Evolutionary conservation across 257 asterid genomes (phyloP), one percentile per base, ranked within the genome.

Genomic region (Craterostigma plantagineum): DNA sequence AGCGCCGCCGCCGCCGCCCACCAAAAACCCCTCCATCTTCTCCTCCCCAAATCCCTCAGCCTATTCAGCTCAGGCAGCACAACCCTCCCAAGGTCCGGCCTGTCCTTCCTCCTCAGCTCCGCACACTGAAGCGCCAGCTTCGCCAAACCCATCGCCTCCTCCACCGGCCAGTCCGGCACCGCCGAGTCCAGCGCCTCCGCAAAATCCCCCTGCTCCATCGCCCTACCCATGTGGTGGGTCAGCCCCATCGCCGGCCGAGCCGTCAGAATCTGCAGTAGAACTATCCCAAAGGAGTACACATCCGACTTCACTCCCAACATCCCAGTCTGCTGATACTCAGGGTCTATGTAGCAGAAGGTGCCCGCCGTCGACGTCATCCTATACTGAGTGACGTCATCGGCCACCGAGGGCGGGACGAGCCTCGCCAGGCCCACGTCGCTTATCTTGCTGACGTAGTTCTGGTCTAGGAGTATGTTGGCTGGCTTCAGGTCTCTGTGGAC

Each of bases 401-500:
- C 65, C 0, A 69, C 60, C 0, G 69, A 42, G 13, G 82, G 72
- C 11, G 96, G 96, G 52, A 85, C 92, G 0, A 85, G 72, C 57
- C 94, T 66, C 1, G 94, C 92, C 41, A 85, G 56, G 11, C 96
- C 94, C 6, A 85, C 96, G 11, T 85, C 92, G 16, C 94, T 30
- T 18, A 85, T 85, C 52, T 85, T 85, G 92, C 91, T 81, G 1
- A 73, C 92, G 18, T 66, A 80, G 69, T 77, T 77, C 15, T 65
- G 69, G 70, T 85, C 96, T 0, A 85, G 70, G 0, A 85, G 55
- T 18, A 85, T 77, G 62, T 85, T 85, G 10, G 64, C 92, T 0
- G 96, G 96, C 50, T 84, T 84, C 9, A 84, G 85, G 65, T 84
- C 93, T 4, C 93, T 90, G 46, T 84, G 96, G 60, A 85, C 96